Base-by-base conservation (phyloP, 805 yeast species). In the Torulaspora gathmanii region DNA sequence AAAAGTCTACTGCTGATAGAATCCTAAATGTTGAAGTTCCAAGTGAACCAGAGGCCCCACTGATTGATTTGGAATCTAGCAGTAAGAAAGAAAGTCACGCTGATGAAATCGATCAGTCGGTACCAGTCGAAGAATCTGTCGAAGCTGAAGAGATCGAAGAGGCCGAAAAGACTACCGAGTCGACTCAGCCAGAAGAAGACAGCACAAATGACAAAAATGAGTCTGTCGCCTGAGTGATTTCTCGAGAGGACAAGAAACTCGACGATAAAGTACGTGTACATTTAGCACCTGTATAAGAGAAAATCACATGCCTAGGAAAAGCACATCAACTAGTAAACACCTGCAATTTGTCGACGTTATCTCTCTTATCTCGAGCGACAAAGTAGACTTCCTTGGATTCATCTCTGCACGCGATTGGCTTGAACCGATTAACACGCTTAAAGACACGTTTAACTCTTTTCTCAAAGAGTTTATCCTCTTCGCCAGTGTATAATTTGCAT, bases 311-410 rank as follows among this genome's bases (percentile, higher is more conserved):
- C n/a, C 19, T 15, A 11, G 17, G 20, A 16, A 31, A 31, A 31
- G 34, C 13, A 11, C 26, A 22, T 31, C 13, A 39, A 22, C 19
- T 17, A 9, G 57, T 59, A 51, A 78, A 78, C 0, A 78, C 79
- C 9, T 62, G 60, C 16, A 69, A 16, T 52, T 78, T 77, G 52
- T 75, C 77, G 3, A 69, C 53, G 15, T 58, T 48, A 19, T 61
- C 59, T 43, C 64, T 72, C 56, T 78, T 78, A 12, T 71, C 70
- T n/a, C 76, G 56, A 8, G 86, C 87, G 2, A 93, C 76, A 52
- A 91, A 80, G 62, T 88, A 93, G 58, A 82, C 75, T 63, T 93
- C 99, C 47, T 80, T 78, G 50, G 95, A 87, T 55, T 83, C 95
- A 13, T 70, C 65, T 41, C 97, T 71, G 23, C 90, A 81, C 0